phyloP scores from a whole-genome alignment of 2,329 filamentous ascomycete genomes.

The Ramichloridium luteum region DNA sequence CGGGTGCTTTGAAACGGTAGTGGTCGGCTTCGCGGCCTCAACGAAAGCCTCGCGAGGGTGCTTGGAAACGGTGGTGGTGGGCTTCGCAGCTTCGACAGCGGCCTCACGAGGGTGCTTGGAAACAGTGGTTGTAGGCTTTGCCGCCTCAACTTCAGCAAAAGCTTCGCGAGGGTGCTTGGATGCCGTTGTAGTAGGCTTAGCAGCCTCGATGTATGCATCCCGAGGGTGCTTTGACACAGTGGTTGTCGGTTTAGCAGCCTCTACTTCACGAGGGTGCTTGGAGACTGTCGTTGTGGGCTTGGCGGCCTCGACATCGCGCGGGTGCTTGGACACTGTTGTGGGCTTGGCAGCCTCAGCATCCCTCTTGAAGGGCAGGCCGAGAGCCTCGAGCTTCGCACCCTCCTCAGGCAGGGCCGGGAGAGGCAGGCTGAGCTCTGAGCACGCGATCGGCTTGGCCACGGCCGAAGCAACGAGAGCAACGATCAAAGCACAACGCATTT shows the following conservation, averaged over 20 bases:
- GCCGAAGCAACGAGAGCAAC: not conserved
- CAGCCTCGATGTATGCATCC: too few species aligned
- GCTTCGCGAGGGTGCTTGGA: too few species aligned
- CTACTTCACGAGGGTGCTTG: not conserved
- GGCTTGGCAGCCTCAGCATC: not conserved
- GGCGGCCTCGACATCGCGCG: not conserved
- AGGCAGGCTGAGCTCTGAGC: not conserved
- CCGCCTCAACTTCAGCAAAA: too few species aligned
- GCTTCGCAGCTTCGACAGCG: not conserved
- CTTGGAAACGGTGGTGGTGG: too few species aligned
- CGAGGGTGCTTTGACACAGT: too few species aligned
- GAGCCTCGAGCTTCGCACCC: not conserved
- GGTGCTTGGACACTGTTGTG: slow-evolving; percentile 1
- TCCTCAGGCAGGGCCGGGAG: not conserved
- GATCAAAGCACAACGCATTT: not conserved
- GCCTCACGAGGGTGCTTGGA: too few species aligned
- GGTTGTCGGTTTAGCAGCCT: not conserved
- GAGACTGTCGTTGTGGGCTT: not conserved
- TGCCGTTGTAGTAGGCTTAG: too few species aligned
- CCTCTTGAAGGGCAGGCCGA: not conserved
- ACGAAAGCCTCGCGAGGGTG: slow-evolving; percentile 1
- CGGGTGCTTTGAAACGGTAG: not conserved
- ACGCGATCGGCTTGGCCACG: not conserved
- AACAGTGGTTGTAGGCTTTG: too few species aligned
- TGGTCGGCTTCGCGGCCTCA: not conserved